Base-by-base conservation (phyloP, 2,329 filamentous ascomycete genomes). In the Tolypocladium endophyticum region DNA sequence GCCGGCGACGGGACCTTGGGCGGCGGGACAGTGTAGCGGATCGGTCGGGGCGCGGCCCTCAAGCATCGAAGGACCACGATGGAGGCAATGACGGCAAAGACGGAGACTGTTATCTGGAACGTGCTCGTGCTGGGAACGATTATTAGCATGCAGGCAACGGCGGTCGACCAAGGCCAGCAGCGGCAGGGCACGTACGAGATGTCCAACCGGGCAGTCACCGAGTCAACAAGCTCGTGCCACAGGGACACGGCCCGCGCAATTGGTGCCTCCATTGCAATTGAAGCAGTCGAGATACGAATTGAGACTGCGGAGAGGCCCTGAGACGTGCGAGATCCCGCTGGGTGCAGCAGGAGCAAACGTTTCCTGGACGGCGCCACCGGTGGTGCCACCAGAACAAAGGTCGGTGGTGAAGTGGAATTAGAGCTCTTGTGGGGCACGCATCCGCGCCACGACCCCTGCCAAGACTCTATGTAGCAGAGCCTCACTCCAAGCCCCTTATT, bases 1-100 rank as follows among this genome's bases (percentile, higher is more conserved):
- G 80, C 77, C 59, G 82, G 79, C 70, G 80, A 76, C 58, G 85
- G 83, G 63, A 82, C 73, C 70, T 84, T 82, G n/a, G 88, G 87
- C 50, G 81, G 67, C 6, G 83, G 79, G 36, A 91, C 81, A 54
- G 73, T 74, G 74, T 89, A 92, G 39, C 76, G 76, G 50, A 84
- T 80, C 11, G 81, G 75, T 58, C 76, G 74, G 47, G 66, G 70
- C 53, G 67, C 65, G 28, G 61, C 58, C 61, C 68, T 62, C 52
- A 68, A 63, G 56, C 69, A 35, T 39, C 68, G 67, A 58, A 74
- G 62, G 57, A 75, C 62, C 57, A 71, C 20, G 45, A 69, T 41
- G 56, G 73, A 70, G 53, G 72, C 69, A 54, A 71, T 8, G 14
- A 70, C 36, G 36, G 66, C 67, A 35, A 65, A 54, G 23, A 68